These are phyloP conservation scores for Actinomortierella ambigua DNA, from an alignment of 371 early-diverging fungal species.

Conservation along the genomic window DNA sequence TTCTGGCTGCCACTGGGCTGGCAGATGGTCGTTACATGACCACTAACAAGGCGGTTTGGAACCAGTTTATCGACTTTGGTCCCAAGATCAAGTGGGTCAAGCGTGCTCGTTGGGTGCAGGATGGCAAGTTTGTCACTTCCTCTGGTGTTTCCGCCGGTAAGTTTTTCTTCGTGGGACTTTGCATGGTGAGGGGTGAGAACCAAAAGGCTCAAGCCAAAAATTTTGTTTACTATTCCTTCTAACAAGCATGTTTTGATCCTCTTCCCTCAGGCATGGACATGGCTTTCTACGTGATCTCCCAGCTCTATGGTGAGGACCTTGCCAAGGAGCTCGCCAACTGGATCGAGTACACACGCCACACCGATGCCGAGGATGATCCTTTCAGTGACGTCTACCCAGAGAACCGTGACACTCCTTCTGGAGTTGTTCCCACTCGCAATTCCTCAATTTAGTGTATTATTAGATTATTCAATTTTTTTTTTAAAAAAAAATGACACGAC, in stretches of 20 bases:
- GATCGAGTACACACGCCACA: conserved; percentile 44
- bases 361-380: conserved; percentile 28
- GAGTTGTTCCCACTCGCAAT: too few relatives aligned
- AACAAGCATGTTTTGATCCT: not conserved
- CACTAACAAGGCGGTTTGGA: conserved; percentile 51
- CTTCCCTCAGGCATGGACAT: conserved; percentile 30
- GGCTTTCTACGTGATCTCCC: conserved; percentile 30
- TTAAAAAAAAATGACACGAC: not conserved
- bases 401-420: conserved; percentile 14
- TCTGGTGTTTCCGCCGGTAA: conserved; percentile 57
- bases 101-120: conserved; percentile 56
- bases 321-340: conserved; percentile 20
- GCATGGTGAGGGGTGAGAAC: too few relatives aligned
- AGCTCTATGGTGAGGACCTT: conserved; percentile 8
- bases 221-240: not conserved
- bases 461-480: too few relatives aligned
- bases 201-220: not conserved
- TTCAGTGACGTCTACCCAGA: conserved; percentile 41
- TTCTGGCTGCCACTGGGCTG: conserved; percentile 52
- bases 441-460: too few relatives aligned
- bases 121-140: conserved; percentile 52
- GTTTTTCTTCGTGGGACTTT: conserved; percentile 16
- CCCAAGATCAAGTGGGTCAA: conserved; percentile 50
- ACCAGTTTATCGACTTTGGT: conserved; percentile 10
- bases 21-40: conserved; percentile 49